These are phyloP conservation scores for Aureobasidium musti DNA, from an alignment of 2,329 filamentous ascomycete species.

Conservation along the genomic window DNA sequence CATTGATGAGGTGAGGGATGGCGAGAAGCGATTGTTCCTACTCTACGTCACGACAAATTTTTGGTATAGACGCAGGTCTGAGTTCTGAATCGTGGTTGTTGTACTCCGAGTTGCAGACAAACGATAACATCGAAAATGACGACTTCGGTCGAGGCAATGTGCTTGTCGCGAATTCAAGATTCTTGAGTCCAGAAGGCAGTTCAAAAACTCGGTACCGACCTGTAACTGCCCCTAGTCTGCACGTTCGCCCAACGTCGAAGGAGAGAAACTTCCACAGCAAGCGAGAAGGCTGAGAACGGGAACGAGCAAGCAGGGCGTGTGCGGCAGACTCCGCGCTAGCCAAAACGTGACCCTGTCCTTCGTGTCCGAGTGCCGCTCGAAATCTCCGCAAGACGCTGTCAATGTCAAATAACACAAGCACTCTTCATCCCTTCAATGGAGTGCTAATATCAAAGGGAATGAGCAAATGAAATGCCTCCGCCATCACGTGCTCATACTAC, in stretches of 20 bases:
- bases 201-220: background rate
- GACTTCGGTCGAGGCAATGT: background rate
- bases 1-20: background rate
- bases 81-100: background rate
- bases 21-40: background rate
- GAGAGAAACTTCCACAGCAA: background rate
- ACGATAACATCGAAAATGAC: constrained; percentile 20
- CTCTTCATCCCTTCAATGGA: background rate
- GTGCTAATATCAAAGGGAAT: background rate
- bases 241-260: constrained; percentile 6
- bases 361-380: background rate
- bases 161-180: background rate
- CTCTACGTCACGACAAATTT: background rate
- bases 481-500: constrained; percentile 15
- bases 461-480: constrained; percentile 16
- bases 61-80: background rate
- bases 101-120: background rate
- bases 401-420: background rate
- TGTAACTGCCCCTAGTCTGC: background rate
- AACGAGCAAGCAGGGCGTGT: background rate
- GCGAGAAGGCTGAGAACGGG: background rate
- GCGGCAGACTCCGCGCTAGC: background rate
- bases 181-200: background rate
- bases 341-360: constrained; percentile 12
- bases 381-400: background rate